A percentile compares a stretch with the other conserved stretches of the same genome.
phyloP scores from a whole-genome alignment of 345 rosid genomes.

The Rubroshorea leprosula region DNA sequence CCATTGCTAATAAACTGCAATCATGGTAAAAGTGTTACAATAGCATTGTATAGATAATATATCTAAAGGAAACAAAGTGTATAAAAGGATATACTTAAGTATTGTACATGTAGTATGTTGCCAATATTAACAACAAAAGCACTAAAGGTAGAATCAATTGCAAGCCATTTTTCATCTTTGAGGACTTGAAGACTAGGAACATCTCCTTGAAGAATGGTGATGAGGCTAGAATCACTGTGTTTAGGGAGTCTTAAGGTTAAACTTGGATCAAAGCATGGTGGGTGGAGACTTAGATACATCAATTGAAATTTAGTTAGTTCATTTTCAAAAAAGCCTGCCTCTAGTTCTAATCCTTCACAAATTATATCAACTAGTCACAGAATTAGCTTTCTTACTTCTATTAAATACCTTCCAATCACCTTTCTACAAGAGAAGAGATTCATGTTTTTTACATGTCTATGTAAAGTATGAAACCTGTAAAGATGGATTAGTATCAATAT shows the following conservation, averaged over 20 bases:
- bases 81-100: too few relatives aligned
- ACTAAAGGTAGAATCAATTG: too few relatives aligned
- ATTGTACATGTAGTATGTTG: too few relatives aligned
- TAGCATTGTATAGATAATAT: too few relatives aligned
- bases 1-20: too few relatives aligned
- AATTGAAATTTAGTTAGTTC: neutral
- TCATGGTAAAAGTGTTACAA: too few relatives aligned
- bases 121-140: too few relatives aligned
- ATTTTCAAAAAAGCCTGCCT: neutral
- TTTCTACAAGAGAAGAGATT: conserved; percentile 11
- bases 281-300: conserved; percentile 15
- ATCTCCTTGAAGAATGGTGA: conserved; percentile 24
- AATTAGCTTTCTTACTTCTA: conserved; percentile 21
- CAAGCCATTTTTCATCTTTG: conserved; percentile 11
- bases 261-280: conserved; percentile 24
- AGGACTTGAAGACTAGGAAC: conserved; percentile 20
- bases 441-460: neutral
- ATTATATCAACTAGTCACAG: conserved; percentile 13
- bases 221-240: conserved; percentile 8
- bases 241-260: conserved; percentile 18
- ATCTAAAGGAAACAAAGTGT: too few relatives aligned
- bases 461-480: neutral
- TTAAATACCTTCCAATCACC: conserved; percentile 12
- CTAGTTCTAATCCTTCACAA: conserved; percentile 13
- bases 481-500: conserved; percentile 12